Conservation (phyloP, 2,329 filamentous ascomycete species). For the Cladosporium sp. region DNA sequence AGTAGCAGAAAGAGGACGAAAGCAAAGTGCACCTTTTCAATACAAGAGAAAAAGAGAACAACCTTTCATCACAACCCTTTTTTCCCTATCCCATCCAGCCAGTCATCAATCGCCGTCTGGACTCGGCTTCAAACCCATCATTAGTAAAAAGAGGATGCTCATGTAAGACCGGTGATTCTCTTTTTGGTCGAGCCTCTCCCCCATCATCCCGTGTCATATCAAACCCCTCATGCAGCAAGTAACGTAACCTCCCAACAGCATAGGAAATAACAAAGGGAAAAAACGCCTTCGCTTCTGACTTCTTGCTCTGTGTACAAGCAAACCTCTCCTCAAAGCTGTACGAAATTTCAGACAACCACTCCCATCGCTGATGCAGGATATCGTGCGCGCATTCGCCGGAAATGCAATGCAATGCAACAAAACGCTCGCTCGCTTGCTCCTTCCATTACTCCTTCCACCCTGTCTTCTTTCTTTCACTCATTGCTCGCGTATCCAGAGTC, state of each 20-base stretch:
- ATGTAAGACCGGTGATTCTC: background rate
- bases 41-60: background rate
- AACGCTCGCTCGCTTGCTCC: background rate
- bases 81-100: background rate
- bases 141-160: background rate
- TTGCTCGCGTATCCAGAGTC: background rate
- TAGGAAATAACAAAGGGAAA: background rate
- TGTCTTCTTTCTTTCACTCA: background rate
- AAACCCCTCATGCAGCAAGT: background rate
- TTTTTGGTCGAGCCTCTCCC: background rate
- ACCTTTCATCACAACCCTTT: background rate
- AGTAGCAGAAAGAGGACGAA: too few species aligned
- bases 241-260: background rate
- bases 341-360: background rate
- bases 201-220: background rate
- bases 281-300: background rate
- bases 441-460: background rate
- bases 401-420: background rate
- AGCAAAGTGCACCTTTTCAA: background rate
- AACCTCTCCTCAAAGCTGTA: background rate
- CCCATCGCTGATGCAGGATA: background rate
- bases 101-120: background rate
- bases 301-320: background rate
- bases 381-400: background rate
- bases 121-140: background rate